Evolutionary conservation across 192 early-diverging fungal genomes (phyloP).

Genomic region (Backusella tarrabulga): DNA sequence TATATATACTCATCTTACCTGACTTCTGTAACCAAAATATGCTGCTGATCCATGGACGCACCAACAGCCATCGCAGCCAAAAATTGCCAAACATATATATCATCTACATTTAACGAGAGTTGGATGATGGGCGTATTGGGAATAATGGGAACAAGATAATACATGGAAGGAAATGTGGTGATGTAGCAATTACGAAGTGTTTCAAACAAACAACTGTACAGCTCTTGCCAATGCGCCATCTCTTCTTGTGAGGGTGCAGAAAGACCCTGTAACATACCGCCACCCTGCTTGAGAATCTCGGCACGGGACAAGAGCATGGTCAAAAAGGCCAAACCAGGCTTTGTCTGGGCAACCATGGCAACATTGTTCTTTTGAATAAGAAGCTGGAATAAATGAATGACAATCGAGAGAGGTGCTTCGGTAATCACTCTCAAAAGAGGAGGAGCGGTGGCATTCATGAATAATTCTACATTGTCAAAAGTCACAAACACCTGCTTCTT

Average conservation of each 20-base stretch:
- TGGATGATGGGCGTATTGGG: slow-evolving; percentile 29
- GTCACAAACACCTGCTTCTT: slow-evolving; percentile 30
- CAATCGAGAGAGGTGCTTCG: slow-evolving; percentile 79
- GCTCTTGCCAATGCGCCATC: slow-evolving; percentile 68
- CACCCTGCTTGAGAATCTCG: slow-evolving; percentile 82
- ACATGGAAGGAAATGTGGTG: slow-evolving; percentile 67
- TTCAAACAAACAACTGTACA: slow-evolving; percentile 83
- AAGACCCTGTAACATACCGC: slow-evolving; percentile 47
- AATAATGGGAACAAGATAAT: slow-evolving; percentile 39
- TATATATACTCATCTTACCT: slow-evolving; percentile 45
- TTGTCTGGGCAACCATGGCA: slow-evolving; percentile 79
- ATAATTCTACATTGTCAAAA: slow-evolving; percentile 77
- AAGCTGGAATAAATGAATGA: slow-evolving; percentile 77
- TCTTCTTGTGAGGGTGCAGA: slow-evolving; percentile 48
- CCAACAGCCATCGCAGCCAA: slow-evolving; percentile 94
- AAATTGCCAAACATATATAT: slow-evolving; percentile 98
- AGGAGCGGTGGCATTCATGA: slow-evolving; percentile 88
- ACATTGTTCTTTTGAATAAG: slow-evolving; percentile 91
- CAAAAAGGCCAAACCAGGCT: slow-evolving; percentile 85
- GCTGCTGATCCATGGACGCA: slow-evolving; percentile 93
- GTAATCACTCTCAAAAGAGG: slow-evolving; percentile 75
- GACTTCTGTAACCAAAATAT: slow-evolving; percentile 87
- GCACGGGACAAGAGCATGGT: slow-evolving; percentile 89
- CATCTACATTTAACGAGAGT: slow-evolving; percentile 55
- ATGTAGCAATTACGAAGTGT: slow-evolving; percentile 73